phyloP scores from a whole-genome alignment of 2,329 filamentous ascomycete genomes.

The Magnaporthiopsis poae region DNA sequence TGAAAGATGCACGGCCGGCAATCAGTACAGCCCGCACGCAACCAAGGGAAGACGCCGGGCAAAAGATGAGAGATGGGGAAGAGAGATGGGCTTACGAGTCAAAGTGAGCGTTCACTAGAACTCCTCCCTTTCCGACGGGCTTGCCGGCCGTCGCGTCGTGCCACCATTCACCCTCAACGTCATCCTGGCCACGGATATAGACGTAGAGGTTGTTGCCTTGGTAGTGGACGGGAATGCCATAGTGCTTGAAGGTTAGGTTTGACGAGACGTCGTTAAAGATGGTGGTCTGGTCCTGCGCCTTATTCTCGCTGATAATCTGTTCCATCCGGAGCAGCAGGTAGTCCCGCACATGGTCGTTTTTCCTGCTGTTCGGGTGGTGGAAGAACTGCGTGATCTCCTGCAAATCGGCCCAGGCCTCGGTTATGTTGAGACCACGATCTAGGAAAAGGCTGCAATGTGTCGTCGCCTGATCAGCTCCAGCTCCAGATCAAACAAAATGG shows the following conservation, averaged over 20 bases:
- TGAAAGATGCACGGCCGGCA: neutral
- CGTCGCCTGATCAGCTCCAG: neutral
- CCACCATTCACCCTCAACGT: constrained; percentile 68
- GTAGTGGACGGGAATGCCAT: constrained; percentile 57
- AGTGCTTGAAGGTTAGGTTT: constrained; percentile 59
- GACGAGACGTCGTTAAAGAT: constrained; percentile 71
- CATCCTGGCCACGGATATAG: constrained; percentile 75
- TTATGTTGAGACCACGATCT: constrained; percentile 63
- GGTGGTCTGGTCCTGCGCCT: constrained; percentile 31
- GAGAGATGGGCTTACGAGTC: constrained; percentile 45
- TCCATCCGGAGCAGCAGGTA: constrained; percentile 66
- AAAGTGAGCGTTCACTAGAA: constrained; percentile 90
- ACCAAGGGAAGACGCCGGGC: neutral
- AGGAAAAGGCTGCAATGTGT: constrained; percentile 18
- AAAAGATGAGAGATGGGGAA: neutral
- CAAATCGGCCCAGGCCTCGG: constrained; percentile 78
- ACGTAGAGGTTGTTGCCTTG: constrained; percentile 88
- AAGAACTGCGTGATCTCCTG: constrained; percentile 62
- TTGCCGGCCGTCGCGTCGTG: constrained; percentile 32
- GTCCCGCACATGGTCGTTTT: constrained; percentile 69
- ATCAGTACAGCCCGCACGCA: constrained; percentile 1
- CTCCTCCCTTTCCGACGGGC: constrained; percentile 57
- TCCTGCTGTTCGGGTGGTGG: constrained; percentile 80
- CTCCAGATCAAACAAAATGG: neutral
- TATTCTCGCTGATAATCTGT: constrained; percentile 57